Evolutionary conservation across 192 early-diverging fungal genomes (phyloP).

Genomic region (Podochytrium sp.): DNA sequence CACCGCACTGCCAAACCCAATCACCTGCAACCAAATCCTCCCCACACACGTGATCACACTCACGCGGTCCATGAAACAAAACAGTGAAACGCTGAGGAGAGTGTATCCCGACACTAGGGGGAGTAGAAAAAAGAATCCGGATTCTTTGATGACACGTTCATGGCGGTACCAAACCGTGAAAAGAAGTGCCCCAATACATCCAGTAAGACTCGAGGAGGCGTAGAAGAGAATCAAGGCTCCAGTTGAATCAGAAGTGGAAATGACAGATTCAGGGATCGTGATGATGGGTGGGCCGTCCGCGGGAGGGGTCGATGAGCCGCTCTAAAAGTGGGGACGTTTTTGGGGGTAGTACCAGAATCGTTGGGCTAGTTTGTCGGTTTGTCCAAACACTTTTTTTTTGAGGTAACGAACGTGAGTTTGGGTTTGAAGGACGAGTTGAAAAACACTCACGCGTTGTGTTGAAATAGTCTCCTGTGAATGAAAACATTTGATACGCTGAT

Average conservation of each 20-base stretch:
- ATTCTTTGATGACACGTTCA: not conserved
- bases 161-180: not conserved
- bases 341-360: not conserved
- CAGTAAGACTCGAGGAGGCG: not conserved
- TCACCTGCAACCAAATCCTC: slow-evolving; percentile 18
- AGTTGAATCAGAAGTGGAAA: not conserved
- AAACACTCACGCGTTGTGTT: slow-evolving; percentile 6
- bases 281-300: slow-evolving; percentile 6
- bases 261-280: not conserved
- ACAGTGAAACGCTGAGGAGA: not conserved
- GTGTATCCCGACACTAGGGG: not conserved
- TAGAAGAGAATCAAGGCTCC: slow-evolving; percentile 3
- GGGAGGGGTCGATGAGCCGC: slow-evolving; percentile 6
- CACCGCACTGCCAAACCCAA: slow-evolving; percentile 6
- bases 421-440: too few relatives aligned
- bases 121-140: not conserved
- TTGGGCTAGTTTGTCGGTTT: not conserved
- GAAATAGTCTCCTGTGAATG: slow-evolving; percentile 1
- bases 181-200: not conserved
- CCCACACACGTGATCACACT: not conserved
- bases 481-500: not conserved
- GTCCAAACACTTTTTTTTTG: slow-evolving; percentile 21
- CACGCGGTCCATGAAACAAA: not conserved
- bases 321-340: not conserved
- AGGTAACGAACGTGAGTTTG: too few relatives aligned